Percentiles rank a stretch among this genome's conserved stretches.
Evolutionary conservation across 352 stramenopile species (phyloP).

Genomic region (Aphanomyces stellatus): DNA sequence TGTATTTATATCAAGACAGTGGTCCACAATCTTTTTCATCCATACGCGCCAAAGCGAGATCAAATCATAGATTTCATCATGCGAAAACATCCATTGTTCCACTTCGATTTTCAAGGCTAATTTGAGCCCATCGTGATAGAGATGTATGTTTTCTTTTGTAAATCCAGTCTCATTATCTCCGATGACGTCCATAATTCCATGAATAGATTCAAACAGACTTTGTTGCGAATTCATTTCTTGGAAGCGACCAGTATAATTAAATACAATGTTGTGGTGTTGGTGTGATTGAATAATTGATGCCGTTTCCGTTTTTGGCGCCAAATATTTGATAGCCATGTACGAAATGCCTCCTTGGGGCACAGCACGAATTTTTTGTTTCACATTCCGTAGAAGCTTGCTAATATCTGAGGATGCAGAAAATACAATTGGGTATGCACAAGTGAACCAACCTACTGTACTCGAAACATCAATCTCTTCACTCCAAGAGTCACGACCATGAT

Average conservation of each 20-base stretch:
- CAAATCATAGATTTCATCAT: neutral
- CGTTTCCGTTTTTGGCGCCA: neutral
- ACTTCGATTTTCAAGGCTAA: neutral
- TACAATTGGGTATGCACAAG: neutral
- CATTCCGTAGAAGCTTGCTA: neutral
- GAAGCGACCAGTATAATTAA: neutral
- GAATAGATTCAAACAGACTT: neutral
- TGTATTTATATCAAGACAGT: neutral
- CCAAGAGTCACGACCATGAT: neutral
- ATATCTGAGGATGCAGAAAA: neutral
- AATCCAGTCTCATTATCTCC: neutral
- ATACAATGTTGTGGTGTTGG: neutral
- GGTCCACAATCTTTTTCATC: neutral
- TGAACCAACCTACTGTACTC: neutral
- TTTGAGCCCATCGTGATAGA: neutral
- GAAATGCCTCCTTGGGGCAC: neutral
- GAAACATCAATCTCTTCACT: neutral
- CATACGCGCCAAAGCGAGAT: neutral
- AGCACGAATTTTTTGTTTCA: slow-evolving; percentile 2
- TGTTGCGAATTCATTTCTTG: neutral
- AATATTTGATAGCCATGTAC: neutral
- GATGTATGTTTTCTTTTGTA: neutral
- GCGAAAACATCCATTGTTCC: neutral
- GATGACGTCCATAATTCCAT: neutral
- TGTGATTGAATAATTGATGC: neutral